A percentile compares a stretch with the other conserved stretches of the same genome.
Conservation (phyloP, 139 green algal species). For the Micractinium sp. region DNA sequence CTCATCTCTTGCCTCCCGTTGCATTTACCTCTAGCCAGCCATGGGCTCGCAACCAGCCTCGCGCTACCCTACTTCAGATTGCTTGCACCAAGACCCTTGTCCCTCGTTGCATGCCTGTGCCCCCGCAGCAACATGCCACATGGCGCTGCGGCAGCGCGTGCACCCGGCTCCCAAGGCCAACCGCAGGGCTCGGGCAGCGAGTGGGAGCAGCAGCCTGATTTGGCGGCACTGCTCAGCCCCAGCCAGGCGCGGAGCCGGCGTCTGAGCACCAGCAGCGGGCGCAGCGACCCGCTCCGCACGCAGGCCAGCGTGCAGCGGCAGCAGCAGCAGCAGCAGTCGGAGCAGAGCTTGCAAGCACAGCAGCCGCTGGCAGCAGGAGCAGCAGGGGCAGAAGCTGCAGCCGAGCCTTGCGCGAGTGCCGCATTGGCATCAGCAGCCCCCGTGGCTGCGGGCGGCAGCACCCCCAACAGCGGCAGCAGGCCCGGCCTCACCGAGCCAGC, state of each 20-base stretch:
- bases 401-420: background rate
- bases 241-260: background rate
- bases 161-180: background rate
- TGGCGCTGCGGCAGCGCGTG: too few relatives aligned
- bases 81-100: too few relatives aligned
- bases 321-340: background rate
- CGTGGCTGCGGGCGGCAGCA: too few relatives aligned
- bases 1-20: background rate
- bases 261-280: background rate
- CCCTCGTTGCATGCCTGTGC: background rate
- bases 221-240: background rate
- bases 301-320: slow-evolving; percentile 7
- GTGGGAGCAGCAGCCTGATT: background rate
- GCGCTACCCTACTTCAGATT: too few relatives aligned
- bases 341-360: background rate
- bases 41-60: background rate
- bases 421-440: background rate
- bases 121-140: background rate
- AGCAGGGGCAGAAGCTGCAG: background rate
- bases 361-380: background rate
- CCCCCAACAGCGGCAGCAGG: too few relatives aligned
- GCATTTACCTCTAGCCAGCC: background rate
- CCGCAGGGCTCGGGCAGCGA: background rate
- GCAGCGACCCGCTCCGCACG: background rate
- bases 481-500: too few relatives aligned